A percentile compares a stretch with the other conserved stretches of the same genome.
Conservation (phyloP, 148 eudicot genomes). For the Simmondsia chinensis region DNA sequence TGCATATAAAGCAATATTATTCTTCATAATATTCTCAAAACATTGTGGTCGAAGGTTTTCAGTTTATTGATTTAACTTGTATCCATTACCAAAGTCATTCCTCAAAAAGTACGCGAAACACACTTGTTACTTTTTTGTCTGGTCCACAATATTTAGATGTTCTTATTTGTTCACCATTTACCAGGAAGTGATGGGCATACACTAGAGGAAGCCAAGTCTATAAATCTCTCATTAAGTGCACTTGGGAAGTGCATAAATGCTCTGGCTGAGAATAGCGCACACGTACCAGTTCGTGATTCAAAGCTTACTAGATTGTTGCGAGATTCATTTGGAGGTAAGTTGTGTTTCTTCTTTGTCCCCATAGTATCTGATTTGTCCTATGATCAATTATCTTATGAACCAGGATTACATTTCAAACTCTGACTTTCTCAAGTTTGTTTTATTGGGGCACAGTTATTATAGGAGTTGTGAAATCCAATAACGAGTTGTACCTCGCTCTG, state of each 20-base stretch:
- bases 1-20: too few species aligned
- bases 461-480: too few species aligned
- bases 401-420: not conserved
- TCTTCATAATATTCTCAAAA: too few species aligned
- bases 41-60: too few species aligned
- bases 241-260: constrained; percentile 95
- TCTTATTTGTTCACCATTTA: constrained; percentile 5
- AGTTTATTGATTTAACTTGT: too few species aligned
- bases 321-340: constrained; percentile 92
- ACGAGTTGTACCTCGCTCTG: too few species aligned
- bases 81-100: too few species aligned
- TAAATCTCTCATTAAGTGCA: constrained; percentile 90
- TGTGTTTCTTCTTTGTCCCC: constrained; percentile 1
- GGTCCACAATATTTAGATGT: not conserved
- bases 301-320: constrained; percentile 92
- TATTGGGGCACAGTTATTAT: too few species aligned
- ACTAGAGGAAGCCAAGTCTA: constrained; percentile 91
- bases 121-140: too few species aligned
- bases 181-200: constrained; percentile 89
- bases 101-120: not conserved
- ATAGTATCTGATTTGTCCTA: not conserved
- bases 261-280: constrained; percentile 85
- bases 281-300: constrained; percentile 94
- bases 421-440: too few species aligned
- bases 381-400: not conserved